phyloP scores from a whole-genome alignment of 148 eudicot genomes.

The Drosera capensis region DNA sequence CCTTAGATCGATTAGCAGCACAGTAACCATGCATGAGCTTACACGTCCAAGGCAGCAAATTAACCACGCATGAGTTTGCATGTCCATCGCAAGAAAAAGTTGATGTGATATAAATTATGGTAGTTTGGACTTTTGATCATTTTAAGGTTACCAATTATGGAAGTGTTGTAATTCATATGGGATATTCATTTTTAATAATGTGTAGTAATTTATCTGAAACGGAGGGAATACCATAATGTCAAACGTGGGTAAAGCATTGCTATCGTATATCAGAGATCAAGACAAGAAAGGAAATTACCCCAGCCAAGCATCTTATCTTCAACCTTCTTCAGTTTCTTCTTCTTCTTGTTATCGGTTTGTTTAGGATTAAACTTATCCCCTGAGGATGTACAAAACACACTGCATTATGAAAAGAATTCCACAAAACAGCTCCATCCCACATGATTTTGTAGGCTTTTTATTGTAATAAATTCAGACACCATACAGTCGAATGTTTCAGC shows the following conservation, averaged over 20 bases:
- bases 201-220: background rate
- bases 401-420: background rate
- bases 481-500: too few species aligned
- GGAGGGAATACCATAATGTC: background rate
- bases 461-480: too few species aligned
- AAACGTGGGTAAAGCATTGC: background rate
- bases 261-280: background rate
- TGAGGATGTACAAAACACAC: conserved; percentile 11
- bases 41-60: too few species aligned
- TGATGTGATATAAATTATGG: too few species aligned
- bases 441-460: background rate
- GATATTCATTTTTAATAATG: too few species aligned
- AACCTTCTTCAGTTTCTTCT: conserved; percentile 77
- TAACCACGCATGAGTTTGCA: too few species aligned
- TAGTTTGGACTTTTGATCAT: too few species aligned
- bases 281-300: conserved; percentile 43
- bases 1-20: too few species aligned
- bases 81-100: too few species aligned
- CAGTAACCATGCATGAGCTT: too few species aligned
- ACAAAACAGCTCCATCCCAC: background rate
- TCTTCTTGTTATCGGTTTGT: conserved; percentile 84
- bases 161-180: too few species aligned
- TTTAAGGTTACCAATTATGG: too few species aligned
- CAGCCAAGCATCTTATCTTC: conserved; percentile 98
- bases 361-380: conserved; percentile 85